Base-by-base conservation (phyloP, 345 rosid species). In the Aquilaria sinensis region DNA sequence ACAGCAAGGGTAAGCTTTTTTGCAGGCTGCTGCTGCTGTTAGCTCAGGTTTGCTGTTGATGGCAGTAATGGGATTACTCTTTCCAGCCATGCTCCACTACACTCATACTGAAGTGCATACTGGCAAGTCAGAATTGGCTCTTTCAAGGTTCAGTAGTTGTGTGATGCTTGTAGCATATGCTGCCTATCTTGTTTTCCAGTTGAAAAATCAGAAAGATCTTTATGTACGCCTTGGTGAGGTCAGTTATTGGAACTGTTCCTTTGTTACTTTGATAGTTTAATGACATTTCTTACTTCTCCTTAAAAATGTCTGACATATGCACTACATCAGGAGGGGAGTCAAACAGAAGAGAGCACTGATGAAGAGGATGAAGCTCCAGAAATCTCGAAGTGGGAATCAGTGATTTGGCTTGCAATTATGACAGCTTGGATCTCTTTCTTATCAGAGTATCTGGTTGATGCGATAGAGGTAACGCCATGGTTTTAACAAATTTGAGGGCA, bases 21-120 rank as follows among this genome's bases (percentile, higher is more conserved):
- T 75, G 67, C 87, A 92, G 98, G 88, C 85, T 63, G 65, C 76
- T 63, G 98, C 92, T 30, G 77, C 69, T 56, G 83, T 90, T 66
- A 84, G 75, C 77, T 89, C 98, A 2, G 96, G 98, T 32, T 63
- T 92, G 83, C 80, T 92, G 70, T 74, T 92, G 78, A 92, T 92
- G 98, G 87, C 98, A 53, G 98, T 92, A 51, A 92, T 92, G 98
- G 89, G 96, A 54, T 72, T 92, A 15, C 86, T 87, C n/a, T 85
- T 92, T 73, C 98, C 98, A 12, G 85, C 96, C 31, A 91, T 92
- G 61, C 87, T 92, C 57, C 96, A 89, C 68, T 87, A 69, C 63
- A 92, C 98, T 4, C 96, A 78, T 68, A 85, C 92, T 3, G 96
- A 92, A 70, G 87, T 92, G 74, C 98, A 89, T 74, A 75, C 78